Evolutionary conservation across 805 yeast genomes (phyloP), one percentile per base, ranked within the genome.

Genomic region (Candida nanaspora): DNA sequence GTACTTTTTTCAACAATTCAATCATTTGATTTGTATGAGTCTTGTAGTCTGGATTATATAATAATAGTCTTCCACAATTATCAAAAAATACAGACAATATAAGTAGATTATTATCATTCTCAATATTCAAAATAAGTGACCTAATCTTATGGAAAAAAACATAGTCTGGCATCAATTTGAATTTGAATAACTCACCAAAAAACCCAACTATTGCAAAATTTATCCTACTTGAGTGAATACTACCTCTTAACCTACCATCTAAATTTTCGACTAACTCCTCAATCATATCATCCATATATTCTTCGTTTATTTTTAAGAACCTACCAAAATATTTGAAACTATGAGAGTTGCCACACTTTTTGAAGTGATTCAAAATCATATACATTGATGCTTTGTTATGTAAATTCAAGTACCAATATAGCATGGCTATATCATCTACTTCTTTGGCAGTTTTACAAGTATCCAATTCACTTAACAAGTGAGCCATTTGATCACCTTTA

Each of bases 111-210:
- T 73, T 72, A 8, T 78, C 69, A 0, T 70, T 66, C 6, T 71
- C 66, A 16, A 71, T 52, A 39, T 73, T 72, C 41, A 76, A 51
- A 2, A 83, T 73, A 47, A 86, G 62, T 2, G 70, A 62, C 50
- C 86, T 69, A 36, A 88, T 70, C 53, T 82, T 83, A 57, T 87
- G 89, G 55, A 86, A 82, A 11, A 81, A 66, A 43, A 81, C 69
- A 57, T 78, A 80, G n/a, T 69, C 63, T 0, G 95, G 91, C 14
- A 87, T 67, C 45, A 87, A 58, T 48, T 74, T 77, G 56, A 88
- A 88, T 54, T 85, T 86, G 26, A 82, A 75, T 62, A 88, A 65
- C 52, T 89, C 96, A 37, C 78, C 65, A 48, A 85, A 79, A 49
- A 84, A 82, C 19, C 71, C 67, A 29, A 85, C 71, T 47, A 72